Evolutionary conservation across 1,284 basidiomycete species (phyloP), one percentile per base, ranked within the genome.

Genomic region (Sporisorium reilianum): DNA sequence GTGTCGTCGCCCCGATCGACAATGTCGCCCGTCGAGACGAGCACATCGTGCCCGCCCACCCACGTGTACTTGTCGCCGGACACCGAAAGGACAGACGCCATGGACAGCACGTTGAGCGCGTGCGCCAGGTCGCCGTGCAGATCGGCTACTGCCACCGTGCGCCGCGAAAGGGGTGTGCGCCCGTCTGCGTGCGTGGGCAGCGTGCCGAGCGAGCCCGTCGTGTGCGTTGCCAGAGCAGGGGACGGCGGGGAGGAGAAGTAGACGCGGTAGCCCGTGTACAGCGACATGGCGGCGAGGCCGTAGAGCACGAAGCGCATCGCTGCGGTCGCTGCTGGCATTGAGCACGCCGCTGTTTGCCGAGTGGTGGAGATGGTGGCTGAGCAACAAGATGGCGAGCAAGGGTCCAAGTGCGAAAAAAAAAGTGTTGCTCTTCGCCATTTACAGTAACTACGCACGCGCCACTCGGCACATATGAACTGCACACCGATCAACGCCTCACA

Each of bases 1-100:
- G 83, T 84, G 40, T 81, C 83, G 57, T 83, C 80, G 0, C 83
- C 83, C 3, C 83, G 69, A 56, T 84, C 83, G 2, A 84, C 82
- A 34, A 82, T 81, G 64, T 84, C 83, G 14, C 83, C 83, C 1
- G 83, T 84, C 14, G 72, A 77, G 1, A 83, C 79, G 3, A 84
- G 78, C 7, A 81, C 57, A 32, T 76, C 77, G 46, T 75, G 64
- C 1, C 83, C 82, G 2, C 65, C 82, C 7, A 62, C 58, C 81
- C 80, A 84, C 1, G 45, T 50, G 10, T 46, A 38, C 3, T 25
- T 9, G n/a, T 30, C 14, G 11, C 12, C 26, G 0, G 38, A n/a
- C 3, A 50, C 2, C 2, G 65, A 66, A 22, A 83, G 28, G 25
- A 84, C 20, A 16, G 55, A 55, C 0, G 81, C 72, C 71, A 82